These are phyloP conservation scores for Aurantiochytrium sp. DNA, from an alignment of 108 stramenopile species.

Conservation along the genomic window DNA sequence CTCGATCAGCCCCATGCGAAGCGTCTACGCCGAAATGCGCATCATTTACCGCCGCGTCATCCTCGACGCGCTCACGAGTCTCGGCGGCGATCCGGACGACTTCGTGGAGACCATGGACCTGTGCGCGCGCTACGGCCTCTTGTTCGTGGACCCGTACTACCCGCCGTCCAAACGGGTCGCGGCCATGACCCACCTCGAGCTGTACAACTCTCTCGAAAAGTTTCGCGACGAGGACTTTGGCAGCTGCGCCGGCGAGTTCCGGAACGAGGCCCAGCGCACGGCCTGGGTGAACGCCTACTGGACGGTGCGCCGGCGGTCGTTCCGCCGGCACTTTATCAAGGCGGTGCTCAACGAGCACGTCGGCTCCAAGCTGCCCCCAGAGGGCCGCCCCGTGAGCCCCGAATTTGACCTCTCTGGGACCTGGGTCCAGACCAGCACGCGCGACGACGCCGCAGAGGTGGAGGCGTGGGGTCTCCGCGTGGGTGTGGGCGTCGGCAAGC, in stretches of 20 bases:
- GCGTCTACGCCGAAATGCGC: not conserved
- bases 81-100: not conserved
- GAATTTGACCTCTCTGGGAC: not conserved
- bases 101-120: slow-evolving; percentile 9
- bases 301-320: not conserved
- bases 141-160: slow-evolving; percentile 21
- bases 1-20: not conserved
- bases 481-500: not conserved
- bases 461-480: not conserved
- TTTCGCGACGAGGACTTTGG: not conserved
- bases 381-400: not conserved
- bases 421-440: not conserved
- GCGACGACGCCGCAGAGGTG: not conserved
- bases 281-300: slow-evolving; percentile 23
- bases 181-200: slow-evolving; percentile 1
- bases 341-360: not conserved
- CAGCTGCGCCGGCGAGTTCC: not conserved
- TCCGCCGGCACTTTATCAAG: not conserved
- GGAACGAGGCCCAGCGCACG: not conserved
- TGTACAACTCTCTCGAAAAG: not conserved
- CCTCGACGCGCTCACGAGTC: not conserved
- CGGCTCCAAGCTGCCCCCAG: not conserved
- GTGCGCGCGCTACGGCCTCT: not conserved
- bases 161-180: not conserved
- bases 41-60: not conserved